Base-by-base conservation (phyloP, 2,329 filamentous ascomycete genomes). In the Talaromyces sp. region DNA sequence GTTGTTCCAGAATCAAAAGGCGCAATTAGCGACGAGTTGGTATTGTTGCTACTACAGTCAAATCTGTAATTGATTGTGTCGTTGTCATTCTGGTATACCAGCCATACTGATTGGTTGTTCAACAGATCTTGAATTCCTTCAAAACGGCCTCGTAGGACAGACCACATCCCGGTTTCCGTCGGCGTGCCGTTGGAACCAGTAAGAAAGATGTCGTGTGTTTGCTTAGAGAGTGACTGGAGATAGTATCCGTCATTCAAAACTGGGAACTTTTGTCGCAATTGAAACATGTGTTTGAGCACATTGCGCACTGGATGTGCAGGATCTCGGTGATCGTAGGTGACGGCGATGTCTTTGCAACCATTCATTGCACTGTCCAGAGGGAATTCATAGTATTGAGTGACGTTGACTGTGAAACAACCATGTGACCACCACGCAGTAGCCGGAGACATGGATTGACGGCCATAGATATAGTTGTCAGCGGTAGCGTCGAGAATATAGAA, bases 401-500 rank as follows among this genome's bases (percentile, higher is more conserved):
- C 82, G 19, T 79, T 77, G 4, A 87, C 76, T 15, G 75, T 74
- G 72, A 88, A 88, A 69, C 86, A 89, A 6, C 86, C 86, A 66
- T 89, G 86, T 39, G 81, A 78, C 66, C 86, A 83, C 86, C 86
- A 89, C 2, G 85, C 86, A 2, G 81, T 81, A 2, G 84, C 78
- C 2, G 84, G 80, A 9, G 83, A 82, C 81, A 89, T 87, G 1
- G 86, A 75, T 68, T 85, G 83, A 66, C 86, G 82, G 22, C 86
- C 86, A 68, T 85, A 89, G 49, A 89, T 80, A 68, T 88, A 89
- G 67, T 88, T 88, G 61, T 76, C 75, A 4, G 85, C 85, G 0
- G 85, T 87, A 62, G 84, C 87, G 68, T 89, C 86, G 2, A 88
- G 73, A 0, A 87, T 75, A 66, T 88, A 88, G 63, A 85, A 85